phyloP scores from a whole-genome alignment of 495 filamentous ascomycete genomes.

The Lindgomyces ingoldianus region DNA sequence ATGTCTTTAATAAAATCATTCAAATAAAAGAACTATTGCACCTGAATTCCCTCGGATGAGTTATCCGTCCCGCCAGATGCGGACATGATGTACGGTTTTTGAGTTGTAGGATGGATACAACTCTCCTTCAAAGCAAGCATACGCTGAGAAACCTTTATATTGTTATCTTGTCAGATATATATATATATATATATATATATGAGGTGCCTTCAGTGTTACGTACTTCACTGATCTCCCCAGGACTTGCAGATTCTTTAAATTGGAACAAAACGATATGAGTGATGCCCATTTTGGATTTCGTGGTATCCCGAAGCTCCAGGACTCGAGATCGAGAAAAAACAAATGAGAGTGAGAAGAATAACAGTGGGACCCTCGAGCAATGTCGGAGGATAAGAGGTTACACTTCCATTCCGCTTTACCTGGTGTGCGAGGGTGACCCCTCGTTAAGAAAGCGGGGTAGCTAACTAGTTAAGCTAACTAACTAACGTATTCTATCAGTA shows the following conservation, averaged over 20 bases:
- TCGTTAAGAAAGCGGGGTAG: no score
- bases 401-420: no score
- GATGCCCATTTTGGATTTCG: conserved; percentile 50
- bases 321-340: no score
- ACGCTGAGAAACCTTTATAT: conserved; percentile 45
- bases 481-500: no score
- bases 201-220: conserved; percentile 8
- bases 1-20: background rate
- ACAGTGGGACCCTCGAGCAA: no score
- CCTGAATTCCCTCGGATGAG: conserved; percentile 64
- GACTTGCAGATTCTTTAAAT: conserved; percentile 53
- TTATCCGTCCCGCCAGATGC: conserved; percentile 63
- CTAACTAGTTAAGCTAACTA: no score
- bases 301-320: no score
- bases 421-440: no score
- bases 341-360: no score
- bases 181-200: no score
- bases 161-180: no score
- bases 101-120: conserved; percentile 53
- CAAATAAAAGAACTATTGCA: conserved; percentile 41
- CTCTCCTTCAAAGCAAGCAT: conserved; percentile 45
- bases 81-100: conserved; percentile 61
- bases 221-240: conserved; percentile 44
- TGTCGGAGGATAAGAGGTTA: no score
- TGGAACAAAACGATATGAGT: conserved; percentile 66